These are phyloP conservation scores for Hypoxylon sp. DNA, from an alignment of 2,329 filamentous ascomycete species.

Conservation along the genomic window DNA sequence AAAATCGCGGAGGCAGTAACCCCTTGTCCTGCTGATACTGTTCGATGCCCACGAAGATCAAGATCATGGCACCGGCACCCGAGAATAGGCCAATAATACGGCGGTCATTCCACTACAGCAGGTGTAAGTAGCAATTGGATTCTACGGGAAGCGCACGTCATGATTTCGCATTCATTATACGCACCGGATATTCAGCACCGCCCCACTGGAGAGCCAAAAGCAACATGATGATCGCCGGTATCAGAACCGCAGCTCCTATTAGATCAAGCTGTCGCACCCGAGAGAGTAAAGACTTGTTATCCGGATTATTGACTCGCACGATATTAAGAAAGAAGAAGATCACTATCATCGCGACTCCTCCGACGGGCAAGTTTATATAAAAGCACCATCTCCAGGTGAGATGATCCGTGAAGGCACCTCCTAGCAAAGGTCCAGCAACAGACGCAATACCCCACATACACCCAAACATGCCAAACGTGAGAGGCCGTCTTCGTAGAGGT, in stretches of 20 bases:
- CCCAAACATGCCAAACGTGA: constrained; percentile 40
- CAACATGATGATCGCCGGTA: constrained; percentile 65
- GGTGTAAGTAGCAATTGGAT: constrained; percentile 1
- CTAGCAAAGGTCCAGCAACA: constrained; percentile 42
- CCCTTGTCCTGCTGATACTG: constrained; percentile 63
- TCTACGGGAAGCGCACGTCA: neutral
- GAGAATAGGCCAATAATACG: constrained; percentile 67
- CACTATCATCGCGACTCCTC: constrained; percentile 50
- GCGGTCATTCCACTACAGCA: constrained; percentile 61
- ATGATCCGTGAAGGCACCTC: constrained; percentile 44
- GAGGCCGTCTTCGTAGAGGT: constrained; percentile 32
- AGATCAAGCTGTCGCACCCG: constrained; percentile 35
- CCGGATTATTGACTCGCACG: constrained; percentile 32
- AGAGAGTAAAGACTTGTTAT: constrained; percentile 11
- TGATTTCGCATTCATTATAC: neutral
- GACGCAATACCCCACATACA: constrained; percentile 44
- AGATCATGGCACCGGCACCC: constrained; percentile 62
- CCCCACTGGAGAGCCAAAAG: constrained; percentile 72
- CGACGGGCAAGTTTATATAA: constrained; percentile 47
- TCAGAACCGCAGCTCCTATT: constrained; percentile 22
- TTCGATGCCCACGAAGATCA: constrained; percentile 64
- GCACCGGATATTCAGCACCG: constrained; percentile 62
- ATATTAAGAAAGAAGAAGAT: constrained; percentile 47
- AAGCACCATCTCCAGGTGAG: constrained; percentile 48
- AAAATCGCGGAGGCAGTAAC: constrained; percentile 65